phyloP scores from a whole-genome alignment of 75 land plant species.

The Azolla pinnata region DNA sequence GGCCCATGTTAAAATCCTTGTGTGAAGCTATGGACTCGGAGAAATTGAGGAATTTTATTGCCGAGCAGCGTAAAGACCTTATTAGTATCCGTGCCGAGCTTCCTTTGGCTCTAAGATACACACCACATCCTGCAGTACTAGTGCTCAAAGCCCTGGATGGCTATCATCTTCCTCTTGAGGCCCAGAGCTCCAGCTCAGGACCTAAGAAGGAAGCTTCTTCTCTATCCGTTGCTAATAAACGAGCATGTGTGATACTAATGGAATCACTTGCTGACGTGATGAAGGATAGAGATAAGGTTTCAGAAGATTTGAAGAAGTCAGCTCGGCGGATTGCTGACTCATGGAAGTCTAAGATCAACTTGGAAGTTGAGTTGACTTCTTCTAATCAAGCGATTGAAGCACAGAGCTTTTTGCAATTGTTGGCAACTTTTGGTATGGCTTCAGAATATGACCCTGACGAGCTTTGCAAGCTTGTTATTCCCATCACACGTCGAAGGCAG shows the following conservation, averaged over 20 bases:
- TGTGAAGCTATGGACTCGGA: slow-evolving; percentile 51
- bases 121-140: slow-evolving; percentile 52
- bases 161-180: slow-evolving; percentile 44
- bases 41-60: slow-evolving; percentile 45
- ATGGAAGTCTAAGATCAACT: slow-evolving; percentile 55
- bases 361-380: slow-evolving; percentile 21
- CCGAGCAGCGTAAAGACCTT: slow-evolving; percentile 40
- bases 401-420: slow-evolving; percentile 48
- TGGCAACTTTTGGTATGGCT: slow-evolving; percentile 48
- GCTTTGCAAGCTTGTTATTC: slow-evolving; percentile 47
- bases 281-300: slow-evolving; percentile 21
- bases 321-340: slow-evolving; percentile 50
- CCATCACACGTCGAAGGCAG: slow-evolving; percentile 42
- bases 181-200: slow-evolving; percentile 15
- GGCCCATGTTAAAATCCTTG: slow-evolving; percentile 12
- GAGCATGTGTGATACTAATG: slow-evolving; percentile 66
- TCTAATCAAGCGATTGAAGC: slow-evolving; percentile 18
- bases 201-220: slow-evolving; percentile 10
- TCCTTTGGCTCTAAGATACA: slow-evolving; percentile 35
- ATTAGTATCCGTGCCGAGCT: slow-evolving; percentile 32
- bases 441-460: slow-evolving; percentile 57
- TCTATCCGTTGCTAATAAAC: slow-evolving; percentile 7
- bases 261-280: slow-evolving; percentile 50
- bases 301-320: slow-evolving; percentile 20
- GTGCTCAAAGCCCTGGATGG: slow-evolving; percentile 56